Conservation (phyloP, 768 basidiomycete genomes). For the Phylloporus arenicola region DNA sequence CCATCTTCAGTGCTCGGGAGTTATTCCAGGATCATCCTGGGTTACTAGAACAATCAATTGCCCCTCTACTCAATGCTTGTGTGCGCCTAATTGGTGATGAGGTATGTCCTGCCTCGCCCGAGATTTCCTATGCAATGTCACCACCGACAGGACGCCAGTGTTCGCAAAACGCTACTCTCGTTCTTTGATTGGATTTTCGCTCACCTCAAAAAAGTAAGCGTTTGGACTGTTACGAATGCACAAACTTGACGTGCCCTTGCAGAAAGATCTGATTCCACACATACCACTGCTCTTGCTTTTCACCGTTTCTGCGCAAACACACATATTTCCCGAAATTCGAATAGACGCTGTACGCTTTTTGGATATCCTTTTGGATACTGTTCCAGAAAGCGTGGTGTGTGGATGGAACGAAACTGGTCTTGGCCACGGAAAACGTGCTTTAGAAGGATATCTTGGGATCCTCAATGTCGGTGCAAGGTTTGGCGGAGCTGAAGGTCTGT, state of each 20-base stretch:
- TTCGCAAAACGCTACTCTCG: conserved; percentile 65
- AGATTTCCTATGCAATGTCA: background rate
- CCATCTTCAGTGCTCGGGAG: conserved; percentile 66
- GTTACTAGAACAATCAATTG: conserved; percentile 47
- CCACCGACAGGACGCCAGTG: conserved; percentile 60
- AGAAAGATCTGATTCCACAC: conserved; percentile 75
- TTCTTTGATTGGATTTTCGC: conserved; percentile 74
- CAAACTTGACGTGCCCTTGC: conserved; percentile 6
- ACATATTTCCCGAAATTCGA: conserved; percentile 93
- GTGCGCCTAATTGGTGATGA: conserved; percentile 79
- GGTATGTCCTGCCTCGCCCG: conserved; percentile 37
- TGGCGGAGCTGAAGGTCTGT: conserved; percentile 50
- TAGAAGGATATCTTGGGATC: conserved; percentile 80
- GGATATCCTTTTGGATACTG: conserved; percentile 62
- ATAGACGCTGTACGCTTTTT: conserved; percentile 84
- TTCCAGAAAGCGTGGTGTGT: conserved; percentile 60
- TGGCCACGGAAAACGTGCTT: conserved; percentile 55
- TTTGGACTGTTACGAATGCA: background rate
- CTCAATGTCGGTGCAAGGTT: conserved; percentile 63
- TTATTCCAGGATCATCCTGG: conserved; percentile 59
- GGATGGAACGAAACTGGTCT: conserved; percentile 58
- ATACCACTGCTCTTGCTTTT: conserved; percentile 74
- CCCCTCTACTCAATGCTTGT: conserved; percentile 52
- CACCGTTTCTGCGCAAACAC: conserved; percentile 84
- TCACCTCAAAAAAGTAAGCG: conserved; percentile 50